These are phyloP conservation scores for Trichoderma endophyticum DNA, from an alignment of 2,329 filamentous ascomycete genomes.

Conservation along the genomic window DNA sequence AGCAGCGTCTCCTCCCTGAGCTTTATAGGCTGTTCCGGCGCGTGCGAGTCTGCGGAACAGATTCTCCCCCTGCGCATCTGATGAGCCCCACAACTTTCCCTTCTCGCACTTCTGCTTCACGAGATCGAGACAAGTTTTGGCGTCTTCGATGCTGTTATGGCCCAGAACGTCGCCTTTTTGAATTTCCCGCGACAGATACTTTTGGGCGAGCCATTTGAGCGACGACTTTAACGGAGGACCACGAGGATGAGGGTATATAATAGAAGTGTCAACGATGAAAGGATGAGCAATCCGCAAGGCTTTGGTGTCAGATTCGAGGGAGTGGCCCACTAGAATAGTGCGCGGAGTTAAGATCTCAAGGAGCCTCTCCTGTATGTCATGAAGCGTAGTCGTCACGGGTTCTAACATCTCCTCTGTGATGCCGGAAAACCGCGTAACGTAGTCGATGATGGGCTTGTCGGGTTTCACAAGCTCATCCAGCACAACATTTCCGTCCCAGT, in stretches of 20 bases:
- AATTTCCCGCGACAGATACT: constrained; percentile 82
- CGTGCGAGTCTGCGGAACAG: constrained; percentile 79
- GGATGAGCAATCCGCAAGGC: constrained; percentile 86
- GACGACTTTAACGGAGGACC: constrained; percentile 87
- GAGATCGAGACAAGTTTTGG: constrained; percentile 84
- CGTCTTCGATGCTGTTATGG: constrained; percentile 92
- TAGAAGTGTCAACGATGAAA: constrained; percentile 86
- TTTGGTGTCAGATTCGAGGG: constrained; percentile 76
- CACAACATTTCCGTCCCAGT: constrained; percentile 79
- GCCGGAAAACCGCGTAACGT: constrained; percentile 87
- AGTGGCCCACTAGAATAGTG: constrained; percentile 76
- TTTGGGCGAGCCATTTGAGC: constrained; percentile 83
- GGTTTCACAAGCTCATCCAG: constrained; percentile 93
- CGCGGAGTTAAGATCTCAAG: constrained; percentile 67
- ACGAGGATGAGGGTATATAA: constrained; percentile 86
- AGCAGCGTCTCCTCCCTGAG: constrained; percentile 56
- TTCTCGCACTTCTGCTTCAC: constrained; percentile 95
- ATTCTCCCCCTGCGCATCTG: constrained; percentile 76
- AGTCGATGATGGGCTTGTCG: constrained; percentile 81
- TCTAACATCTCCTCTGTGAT: constrained; percentile 85
- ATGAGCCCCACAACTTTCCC: constrained; percentile 79
- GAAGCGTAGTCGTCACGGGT: constrained; percentile 76
- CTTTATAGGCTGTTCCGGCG: constrained; percentile 59
- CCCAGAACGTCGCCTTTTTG: constrained; percentile 73
- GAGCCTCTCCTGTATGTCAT: constrained; percentile 77